These are phyloP conservation scores for Eutrema yunnanense DNA, from an alignment of 345 rosid genomes.

Conservation along the genomic window DNA sequence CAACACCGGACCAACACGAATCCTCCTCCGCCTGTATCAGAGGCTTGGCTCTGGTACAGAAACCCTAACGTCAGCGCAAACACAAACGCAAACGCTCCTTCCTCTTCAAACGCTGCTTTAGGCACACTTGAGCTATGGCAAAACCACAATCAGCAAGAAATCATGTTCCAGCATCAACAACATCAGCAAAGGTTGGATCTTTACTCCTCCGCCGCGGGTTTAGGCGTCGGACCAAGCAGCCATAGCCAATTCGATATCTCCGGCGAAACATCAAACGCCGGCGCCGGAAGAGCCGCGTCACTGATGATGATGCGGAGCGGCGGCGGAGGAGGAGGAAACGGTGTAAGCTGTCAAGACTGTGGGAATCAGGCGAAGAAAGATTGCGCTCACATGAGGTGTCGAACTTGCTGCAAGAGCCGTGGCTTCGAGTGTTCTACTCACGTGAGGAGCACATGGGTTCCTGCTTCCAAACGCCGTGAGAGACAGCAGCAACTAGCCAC, in stretches of 20 bases:
- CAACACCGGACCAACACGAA: constrained; percentile 28
- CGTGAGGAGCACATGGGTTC: constrained; percentile 90
- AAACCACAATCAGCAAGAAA: constrained; percentile 46
- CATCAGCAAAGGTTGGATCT: constrained; percentile 52
- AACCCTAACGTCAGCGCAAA: constrained; percentile 43
- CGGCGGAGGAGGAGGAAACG: constrained; percentile 16
- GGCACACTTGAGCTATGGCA: constrained; percentile 83
- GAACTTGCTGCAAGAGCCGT: constrained; percentile 88
- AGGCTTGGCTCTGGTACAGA: constrained; percentile 50
- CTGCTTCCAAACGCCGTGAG: constrained; percentile 79
- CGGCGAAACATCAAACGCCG: constrained; percentile 39
- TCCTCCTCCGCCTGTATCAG: constrained; percentile 39
- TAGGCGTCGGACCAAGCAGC: constrained; percentile 67
- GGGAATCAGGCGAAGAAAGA: constrained; percentile 94
- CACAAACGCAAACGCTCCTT: constrained; percentile 24
- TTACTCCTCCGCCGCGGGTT: constrained; percentile 50
- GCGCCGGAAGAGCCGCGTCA: constrained; percentile 24
- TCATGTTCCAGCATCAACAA: constrained; percentile 34
- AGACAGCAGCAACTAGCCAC: constrained; percentile 41
- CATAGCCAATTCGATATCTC: constrained; percentile 31
- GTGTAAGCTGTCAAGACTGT: constrained; percentile 74
- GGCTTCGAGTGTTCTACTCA: constrained; percentile 74
- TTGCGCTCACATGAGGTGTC: constrained; percentile 64
- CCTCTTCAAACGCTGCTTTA: constrained; percentile 31
- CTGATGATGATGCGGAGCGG: constrained; percentile 42